A percentile compares a stretch with the other conserved stretches of the same genome.
These are phyloP conservation scores for Blastobotrys arbuscula DNA, from an alignment of 1,139 yeast genomes.

Conservation along the genomic window DNA sequence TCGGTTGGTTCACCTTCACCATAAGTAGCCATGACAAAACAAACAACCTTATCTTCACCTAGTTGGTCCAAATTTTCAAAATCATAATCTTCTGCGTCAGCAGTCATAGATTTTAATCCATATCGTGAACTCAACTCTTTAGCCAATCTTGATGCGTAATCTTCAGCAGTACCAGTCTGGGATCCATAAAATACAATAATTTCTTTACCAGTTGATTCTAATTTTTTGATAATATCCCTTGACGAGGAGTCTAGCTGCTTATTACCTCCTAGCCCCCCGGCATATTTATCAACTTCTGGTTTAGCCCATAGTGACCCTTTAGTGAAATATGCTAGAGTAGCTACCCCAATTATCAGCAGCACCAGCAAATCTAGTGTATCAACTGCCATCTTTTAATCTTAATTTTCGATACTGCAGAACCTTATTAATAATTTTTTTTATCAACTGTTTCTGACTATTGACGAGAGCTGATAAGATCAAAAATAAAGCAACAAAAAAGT, in stretches of 20 bases:
- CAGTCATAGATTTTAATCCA: constrained; percentile 78
- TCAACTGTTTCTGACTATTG: too few relatives aligned
- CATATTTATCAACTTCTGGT: constrained; percentile 31
- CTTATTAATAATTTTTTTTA: too few relatives aligned
- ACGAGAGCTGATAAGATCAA: too few relatives aligned
- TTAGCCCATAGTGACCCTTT: constrained; percentile 53
- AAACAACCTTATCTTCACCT: constrained; percentile 50
- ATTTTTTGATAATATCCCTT: constrained; percentile 55
- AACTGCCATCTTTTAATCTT: constrained; percentile 8
- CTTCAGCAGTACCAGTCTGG: constrained; percentile 99
- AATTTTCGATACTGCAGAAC: too few relatives aligned
- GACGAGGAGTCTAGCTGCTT: constrained; percentile 25
- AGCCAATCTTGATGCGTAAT: constrained; percentile 83
- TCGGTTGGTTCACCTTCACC: constrained; percentile 99
- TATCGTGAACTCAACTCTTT: constrained; percentile 82
- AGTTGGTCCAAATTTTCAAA: constrained; percentile 65
- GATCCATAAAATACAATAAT: constrained; percentile 86
- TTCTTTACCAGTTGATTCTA: constrained; percentile 62
- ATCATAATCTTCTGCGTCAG: constrained; percentile 84
- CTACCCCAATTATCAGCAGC: constrained; percentile 57
- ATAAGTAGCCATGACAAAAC: constrained; percentile 83
- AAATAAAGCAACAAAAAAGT: too few relatives aligned
- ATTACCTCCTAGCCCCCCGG: constrained; percentile 40
- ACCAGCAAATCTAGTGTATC: constrained; percentile 72
- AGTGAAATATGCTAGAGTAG: constrained; percentile 59